Base-by-base conservation (phyloP, 305 asterid species). In the Andrographis paniculata region DNA sequence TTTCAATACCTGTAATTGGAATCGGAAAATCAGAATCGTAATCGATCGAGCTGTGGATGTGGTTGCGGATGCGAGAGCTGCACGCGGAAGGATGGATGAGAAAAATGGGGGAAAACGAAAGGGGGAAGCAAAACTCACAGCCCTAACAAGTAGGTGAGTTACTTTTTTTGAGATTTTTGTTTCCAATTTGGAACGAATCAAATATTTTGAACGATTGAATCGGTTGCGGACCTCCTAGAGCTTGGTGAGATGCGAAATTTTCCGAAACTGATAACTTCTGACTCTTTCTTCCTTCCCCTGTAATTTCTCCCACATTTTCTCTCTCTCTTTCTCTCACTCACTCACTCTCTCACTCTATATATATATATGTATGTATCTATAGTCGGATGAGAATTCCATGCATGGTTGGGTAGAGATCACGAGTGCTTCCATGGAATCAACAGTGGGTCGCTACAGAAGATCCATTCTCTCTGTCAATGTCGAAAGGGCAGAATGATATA, bases 371-470 rank as follows among this genome's bases (percentile, higher is more conserved):
- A 58, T 40, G 57, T 52, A 63, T 72, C 68, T 59, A 71, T 62
- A 65, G 55, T 44, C 64, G 81, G 75, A 69, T 72, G 79, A 77
- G 79, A 80, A 84, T 73, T 75, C 82, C 95, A 84, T 84, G 93
- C 95, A 84, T 69, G 81, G 74, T 75, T 65, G 68, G 73, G 64
- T 53, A 63, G 33, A 10, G n/a, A n/a, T n/a, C n/a, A n/a, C n/a
- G n/a, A n/a, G n/a, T n/a, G n/a, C n/a, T n/a, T n/a, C n/a, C n/a
- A n/a, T n/a, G n/a, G n/a, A n/a, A n/a, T n/a, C n/a, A n/a, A n/a
- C n/a, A n/a, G n/a, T n/a, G n/a, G n/a, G n/a, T n/a, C n/a, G n/a
- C n/a, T n/a, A n/a, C n/a, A n/a, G n/a, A n/a, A n/a, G n/a, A n/a
- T n/a, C n/a, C n/a, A n/a, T n/a, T n/a, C n/a, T n/a, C n/a, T n/a